Base-by-base conservation (phyloP, 257 asterid genomes). In the Henckelia pumila region DNA sequence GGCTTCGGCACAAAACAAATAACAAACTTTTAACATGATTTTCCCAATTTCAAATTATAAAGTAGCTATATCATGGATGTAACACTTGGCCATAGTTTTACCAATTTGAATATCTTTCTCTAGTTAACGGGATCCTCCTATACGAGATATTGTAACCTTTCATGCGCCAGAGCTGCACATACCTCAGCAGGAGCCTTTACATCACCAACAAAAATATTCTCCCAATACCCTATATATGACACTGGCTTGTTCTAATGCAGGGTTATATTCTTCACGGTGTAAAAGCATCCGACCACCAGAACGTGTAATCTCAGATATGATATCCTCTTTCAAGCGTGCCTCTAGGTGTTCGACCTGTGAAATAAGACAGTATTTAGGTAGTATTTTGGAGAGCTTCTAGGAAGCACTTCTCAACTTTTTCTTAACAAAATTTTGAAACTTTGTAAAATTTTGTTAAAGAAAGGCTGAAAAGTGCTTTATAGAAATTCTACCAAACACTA, bases 271-370 rank as follows among this genome's bases (percentile, higher is more conserved):
- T 86, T 92, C 98, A 56, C 98, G 97, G 72, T 92, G 98, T 68
- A 93, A 83, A 82, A 93, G 96, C 97, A 93, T 87, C 73, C 98
- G 82, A 75, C 96, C 95, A 76, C 97, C 96, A 85, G 95, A 89
- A 59, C 72, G 87, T 73, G 78, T 81, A 61, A 89, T 93, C 83
- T 88, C 98, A 66, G 81, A 71, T 71, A 82, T 78, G 70, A 93
- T 93, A 76, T 93, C 98, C 81, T 93, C 97, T 75, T 93, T 93
- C 76, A 90, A 74, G 59, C 97, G 95, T 68, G 83, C 92, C 78
- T 93, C 98, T 96, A 93, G 86, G 76, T 93, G 86, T 81, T 93
- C 95, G 80, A 93, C 98, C 98, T 92, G 88, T 67, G 74, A 61
- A 73, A 63, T 58, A 69, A 70, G 61, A 75, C 29, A 60, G 57